Percentiles rank a stretch among this genome's conserved stretches.
phyloP scores from a whole-genome alignment of 768 basidiomycete species.

The Boletus sp. region DNA sequence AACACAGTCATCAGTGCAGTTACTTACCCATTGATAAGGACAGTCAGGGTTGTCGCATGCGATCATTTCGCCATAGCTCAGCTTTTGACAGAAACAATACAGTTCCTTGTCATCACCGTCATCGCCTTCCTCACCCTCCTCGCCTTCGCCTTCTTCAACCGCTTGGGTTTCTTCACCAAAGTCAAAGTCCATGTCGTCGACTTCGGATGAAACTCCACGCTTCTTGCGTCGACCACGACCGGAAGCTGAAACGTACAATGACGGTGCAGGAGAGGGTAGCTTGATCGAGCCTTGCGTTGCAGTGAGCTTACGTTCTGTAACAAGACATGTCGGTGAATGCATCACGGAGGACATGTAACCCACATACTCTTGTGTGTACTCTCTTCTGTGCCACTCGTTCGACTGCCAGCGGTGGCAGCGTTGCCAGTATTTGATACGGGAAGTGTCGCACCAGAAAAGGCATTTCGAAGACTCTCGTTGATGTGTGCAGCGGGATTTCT shows the following conservation, averaged over 20 bases:
- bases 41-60: conserved; percentile 59
- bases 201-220: conserved; percentile 35
- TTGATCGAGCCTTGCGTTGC: conserved; percentile 31
- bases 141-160: conserved; percentile 31
- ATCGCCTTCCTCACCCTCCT: conserved; percentile 42
- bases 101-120: conserved; percentile 54
- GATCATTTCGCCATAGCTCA: conserved; percentile 67
- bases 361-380: conserved; percentile 29
- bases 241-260: conserved; percentile 26
- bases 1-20: neutral
- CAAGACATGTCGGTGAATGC: neutral
- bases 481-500: conserved; percentile 40
- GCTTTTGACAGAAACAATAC: conserved; percentile 63
- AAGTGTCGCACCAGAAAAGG: conserved; percentile 28
- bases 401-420: conserved; percentile 4
- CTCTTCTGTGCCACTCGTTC: conserved; percentile 23
- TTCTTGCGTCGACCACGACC: conserved; percentile 34
- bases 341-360: neutral
- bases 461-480: conserved; percentile 38
- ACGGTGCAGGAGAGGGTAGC: conserved; percentile 34
- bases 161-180: conserved; percentile 30
- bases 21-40: conserved; percentile 61
- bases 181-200: conserved; percentile 34
- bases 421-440: conserved; percentile 14
- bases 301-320: conserved; percentile 30